Evolutionary conservation across 2,329 filamentous ascomycete species (phyloP), one percentile per base, ranked within the genome.

Genomic region (Aureobasidium lini): DNA sequence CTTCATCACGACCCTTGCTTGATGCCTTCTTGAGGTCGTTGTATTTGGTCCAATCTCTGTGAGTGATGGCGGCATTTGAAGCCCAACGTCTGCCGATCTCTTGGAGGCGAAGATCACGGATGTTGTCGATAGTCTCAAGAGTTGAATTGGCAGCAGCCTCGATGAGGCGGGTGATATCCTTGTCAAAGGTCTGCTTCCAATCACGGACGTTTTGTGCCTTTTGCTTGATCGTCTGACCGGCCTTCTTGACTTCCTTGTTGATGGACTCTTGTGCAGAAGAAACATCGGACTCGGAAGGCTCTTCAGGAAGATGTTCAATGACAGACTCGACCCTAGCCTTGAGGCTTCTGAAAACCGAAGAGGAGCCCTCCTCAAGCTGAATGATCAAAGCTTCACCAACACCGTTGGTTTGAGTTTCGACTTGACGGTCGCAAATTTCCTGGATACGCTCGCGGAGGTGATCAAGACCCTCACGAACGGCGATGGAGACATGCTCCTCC

Each of bases 31-130:
- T 95, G 60, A 99, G 79, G 61, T 89, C 84, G 71, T 97, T 91
- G 70, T 96, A 99, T 71, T 93, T 94, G 61, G 87, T 84, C 94
- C 94, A 99, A 72, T 99, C 91, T 72, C 95, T 92, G 79, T 99
- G 96, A 1, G 93, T 95, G 62, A 99, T 84, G 34, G 90, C 90
- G 60, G 97, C 91, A 76, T 91, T 94, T 87, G 90, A 95, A 11
- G 93, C 91, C 92, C 94, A 99, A 61, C 76, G 81, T 85, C 95
- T 93, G 60, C 92, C 92, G 57, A 96, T 90, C 71, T 95, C 90
- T 70, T 95, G 90, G 36, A 96, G 80, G 6, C 91, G 90, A 37
- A 96, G 79, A 66, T 92, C 88, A 43, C 89, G 85, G 62, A 94
- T 92, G 68, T 84, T 84, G 64, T 93, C 88, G 34, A 96, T 82